A percentile compares a stretch with the other conserved stretches of the same genome.
Conservation (phyloP, 352 stramenopile genomes). For the Plasmopara halstedii region DNA sequence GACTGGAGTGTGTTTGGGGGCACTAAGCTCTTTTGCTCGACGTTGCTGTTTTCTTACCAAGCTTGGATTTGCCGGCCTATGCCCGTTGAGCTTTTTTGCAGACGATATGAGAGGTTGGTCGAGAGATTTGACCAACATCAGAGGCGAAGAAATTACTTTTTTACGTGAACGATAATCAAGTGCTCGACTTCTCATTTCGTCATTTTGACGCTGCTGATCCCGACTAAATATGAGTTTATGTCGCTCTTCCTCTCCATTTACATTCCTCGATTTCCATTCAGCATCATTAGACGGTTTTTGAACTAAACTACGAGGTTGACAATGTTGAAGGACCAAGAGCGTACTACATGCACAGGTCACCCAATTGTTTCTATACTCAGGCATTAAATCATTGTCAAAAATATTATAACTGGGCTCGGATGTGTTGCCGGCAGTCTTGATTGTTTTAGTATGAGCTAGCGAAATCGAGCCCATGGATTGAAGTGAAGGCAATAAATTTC, state of each 20-base stretch:
- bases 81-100: constrained; percentile 28
- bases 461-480: constrained; percentile 53
- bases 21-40: constrained; percentile 51
- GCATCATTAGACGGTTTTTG: constrained; percentile 15
- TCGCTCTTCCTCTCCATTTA: constrained; percentile 23
- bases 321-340: constrained; percentile 47
- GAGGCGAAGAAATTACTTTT: constrained; percentile 50
- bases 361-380: constrained; percentile 33
- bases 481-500: constrained; percentile 68
- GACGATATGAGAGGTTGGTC: constrained; percentile 29
- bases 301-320: not conserved
- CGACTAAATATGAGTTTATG: constrained; percentile 32
- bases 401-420: constrained; percentile 25
- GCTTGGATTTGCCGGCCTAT: constrained; percentile 19
- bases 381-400: constrained; percentile 37
- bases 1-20: constrained; percentile 50
- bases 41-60: constrained; percentile 46
- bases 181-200: constrained; percentile 58
- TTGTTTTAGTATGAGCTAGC: constrained; percentile 39
- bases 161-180: constrained; percentile 46
- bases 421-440: constrained; percentile 27
- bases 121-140: constrained; percentile 39
- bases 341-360: constrained; percentile 46
- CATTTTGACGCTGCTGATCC: constrained; percentile 54
- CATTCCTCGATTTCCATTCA: constrained; percentile 22